phyloP scores from a whole-genome alignment of 192 early-diverging fungal genomes.

The Chytriomyces sp. region DNA sequence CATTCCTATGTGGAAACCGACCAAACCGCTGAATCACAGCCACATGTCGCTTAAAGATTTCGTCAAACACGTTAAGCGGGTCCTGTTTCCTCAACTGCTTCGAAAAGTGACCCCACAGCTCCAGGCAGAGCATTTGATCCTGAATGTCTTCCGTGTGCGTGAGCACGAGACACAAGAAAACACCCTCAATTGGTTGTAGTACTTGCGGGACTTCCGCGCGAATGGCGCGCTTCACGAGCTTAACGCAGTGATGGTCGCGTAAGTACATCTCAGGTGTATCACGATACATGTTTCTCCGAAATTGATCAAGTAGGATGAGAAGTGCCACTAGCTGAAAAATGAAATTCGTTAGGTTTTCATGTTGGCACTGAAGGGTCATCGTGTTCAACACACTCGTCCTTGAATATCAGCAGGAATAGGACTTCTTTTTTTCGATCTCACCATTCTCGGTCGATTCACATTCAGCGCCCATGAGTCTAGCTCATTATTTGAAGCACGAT shows the following conservation, averaged over 20 bases:
- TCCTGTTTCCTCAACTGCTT: not conserved
- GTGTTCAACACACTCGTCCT: too few species aligned
- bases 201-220: not conserved
- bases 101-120: not conserved
- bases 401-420: too few species aligned
- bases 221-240: not conserved
- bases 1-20: not conserved
- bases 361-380: too few species aligned
- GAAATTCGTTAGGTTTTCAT: too few species aligned
- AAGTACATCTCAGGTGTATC: not conserved
- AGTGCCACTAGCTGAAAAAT: not conserved
- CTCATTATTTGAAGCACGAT: not conserved
- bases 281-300: not conserved
- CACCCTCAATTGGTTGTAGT: not conserved
- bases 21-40: not conserved
- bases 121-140: not conserved
- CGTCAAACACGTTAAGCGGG: not conserved
- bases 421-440: not conserved
- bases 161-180: not conserved
- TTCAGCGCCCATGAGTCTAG: not conserved
- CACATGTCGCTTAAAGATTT: not conserved
- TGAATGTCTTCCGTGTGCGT: not conserved
- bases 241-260: not conserved
- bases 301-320: not conserved
- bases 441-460: not conserved